phyloP scores from a whole-genome alignment of 179 eudicot species.

The Gypsophila paniculata region DNA sequence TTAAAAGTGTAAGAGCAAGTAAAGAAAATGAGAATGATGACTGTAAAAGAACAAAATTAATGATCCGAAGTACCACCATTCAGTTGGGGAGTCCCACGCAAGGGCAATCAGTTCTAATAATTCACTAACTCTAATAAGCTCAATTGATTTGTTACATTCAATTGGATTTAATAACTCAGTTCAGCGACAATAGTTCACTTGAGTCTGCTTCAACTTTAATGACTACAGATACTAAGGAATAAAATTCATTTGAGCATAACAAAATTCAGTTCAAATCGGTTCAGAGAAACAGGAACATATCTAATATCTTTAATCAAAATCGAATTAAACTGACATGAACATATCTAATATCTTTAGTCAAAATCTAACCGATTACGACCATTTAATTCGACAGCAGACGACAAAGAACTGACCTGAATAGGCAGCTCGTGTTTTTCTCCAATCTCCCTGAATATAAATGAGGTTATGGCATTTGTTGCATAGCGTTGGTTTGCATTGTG shows the following conservation, averaged over 20 bases:
- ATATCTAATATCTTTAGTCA: not conserved
- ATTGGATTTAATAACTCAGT: too few relatives aligned
- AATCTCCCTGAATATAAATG: constrained; percentile 87
- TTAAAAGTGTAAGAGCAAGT: not conserved
- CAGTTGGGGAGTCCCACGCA: too few relatives aligned
- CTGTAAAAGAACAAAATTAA: not conserved
- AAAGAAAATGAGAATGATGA: not conserved
- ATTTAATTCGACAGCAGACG: too few relatives aligned
- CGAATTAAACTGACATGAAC: not conserved
- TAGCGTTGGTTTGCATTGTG: constrained; percentile 97
- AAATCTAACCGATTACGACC: not conserved
- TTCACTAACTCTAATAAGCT: too few relatives aligned
- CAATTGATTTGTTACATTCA: too few relatives aligned
- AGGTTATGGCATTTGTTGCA: constrained; percentile 90
- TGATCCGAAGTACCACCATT: too few relatives aligned
- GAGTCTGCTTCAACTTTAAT: not conserved
- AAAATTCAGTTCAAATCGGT: not conserved
- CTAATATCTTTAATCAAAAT: not conserved
- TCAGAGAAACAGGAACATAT: not conserved
- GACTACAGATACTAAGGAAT: too few relatives aligned
- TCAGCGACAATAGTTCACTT: too few relatives aligned
- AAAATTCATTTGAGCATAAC: not conserved
- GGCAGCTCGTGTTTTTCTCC: constrained; percentile 73
- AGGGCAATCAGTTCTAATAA: too few relatives aligned
- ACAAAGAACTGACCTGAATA: constrained; percentile 56